Percentiles rank a stretch among this genome's conserved stretches.
Conservation (phyloP, 306 rosid species). For the Rosa multiflora region DNA sequence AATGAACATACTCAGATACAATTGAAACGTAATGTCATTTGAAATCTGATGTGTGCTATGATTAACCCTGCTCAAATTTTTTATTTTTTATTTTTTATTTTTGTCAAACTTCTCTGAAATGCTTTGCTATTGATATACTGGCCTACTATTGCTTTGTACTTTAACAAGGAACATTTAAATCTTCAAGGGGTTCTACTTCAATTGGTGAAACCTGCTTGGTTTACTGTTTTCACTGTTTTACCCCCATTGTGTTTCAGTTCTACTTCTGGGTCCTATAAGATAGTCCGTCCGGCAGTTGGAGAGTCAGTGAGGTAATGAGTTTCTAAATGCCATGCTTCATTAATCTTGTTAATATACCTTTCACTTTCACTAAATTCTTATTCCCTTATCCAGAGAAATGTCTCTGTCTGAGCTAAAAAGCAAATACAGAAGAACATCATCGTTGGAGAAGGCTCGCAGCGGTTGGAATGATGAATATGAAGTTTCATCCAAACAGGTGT, state of each 20-base stretch:
- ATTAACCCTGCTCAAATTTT: background rate
- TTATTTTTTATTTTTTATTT: background rate
- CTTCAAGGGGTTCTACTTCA: background rate
- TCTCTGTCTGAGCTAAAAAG: conserved; percentile 74
- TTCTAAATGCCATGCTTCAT: conserved; percentile 18
- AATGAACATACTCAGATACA: background rate
- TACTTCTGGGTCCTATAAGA: conserved; percentile 70
- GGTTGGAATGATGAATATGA: conserved; percentile 95
- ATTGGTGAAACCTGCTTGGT: background rate
- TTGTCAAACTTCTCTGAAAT: background rate
- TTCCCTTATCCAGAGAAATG: conserved; percentile 70
- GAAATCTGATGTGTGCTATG: background rate
- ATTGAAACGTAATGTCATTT: background rate
- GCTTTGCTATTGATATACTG: background rate
- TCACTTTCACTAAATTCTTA: conserved; percentile 19
- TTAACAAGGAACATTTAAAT: background rate
- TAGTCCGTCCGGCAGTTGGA: conserved; percentile 96
- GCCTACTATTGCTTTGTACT: background rate
- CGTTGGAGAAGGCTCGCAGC: conserved; percentile 77
- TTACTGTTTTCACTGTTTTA: conserved; percentile 24
- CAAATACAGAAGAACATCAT: conserved; percentile 78
- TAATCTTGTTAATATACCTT: conserved; percentile 5
- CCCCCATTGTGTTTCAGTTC: conserved; percentile 59
- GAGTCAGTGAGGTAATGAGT: conserved; percentile 76
- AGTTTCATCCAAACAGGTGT: conserved; percentile 94